Conservation (phyloP, 352 stramenopile species). For the Pythium myriotylum region DNA sequence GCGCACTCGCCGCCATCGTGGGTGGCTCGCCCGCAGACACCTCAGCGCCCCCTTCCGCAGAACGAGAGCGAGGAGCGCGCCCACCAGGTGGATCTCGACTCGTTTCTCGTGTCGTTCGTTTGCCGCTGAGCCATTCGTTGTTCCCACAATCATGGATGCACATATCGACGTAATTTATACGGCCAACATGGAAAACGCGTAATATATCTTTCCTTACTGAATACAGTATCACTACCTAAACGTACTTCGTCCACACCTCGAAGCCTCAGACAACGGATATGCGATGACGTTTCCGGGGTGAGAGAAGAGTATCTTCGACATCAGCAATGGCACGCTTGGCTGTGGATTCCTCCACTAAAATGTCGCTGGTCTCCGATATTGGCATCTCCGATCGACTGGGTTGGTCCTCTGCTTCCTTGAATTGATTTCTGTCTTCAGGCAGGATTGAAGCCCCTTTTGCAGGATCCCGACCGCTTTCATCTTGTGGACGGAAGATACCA, state of each 20-base stretch:
- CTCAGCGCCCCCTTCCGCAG: neutral
- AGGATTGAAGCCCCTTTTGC: no score
- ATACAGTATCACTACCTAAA: neutral
- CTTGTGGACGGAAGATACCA: no score
- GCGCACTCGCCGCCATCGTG: constrained; percentile 1
- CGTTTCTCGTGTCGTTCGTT: constrained; percentile 30
- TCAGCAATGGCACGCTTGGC: neutral
- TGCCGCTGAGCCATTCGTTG: constrained; percentile 9
- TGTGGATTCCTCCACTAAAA: neutral
- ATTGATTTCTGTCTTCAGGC: no score
- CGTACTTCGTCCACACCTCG: no score
- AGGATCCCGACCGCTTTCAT: no score
- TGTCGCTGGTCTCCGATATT: neutral
- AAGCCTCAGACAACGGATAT: constrained; percentile 18
- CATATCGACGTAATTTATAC: constrained; percentile 18
- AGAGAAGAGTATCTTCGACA: constrained; percentile 14
- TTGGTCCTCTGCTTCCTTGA: constrained; percentile 3
- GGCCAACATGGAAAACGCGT: neutral
- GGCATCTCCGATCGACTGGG: neutral
- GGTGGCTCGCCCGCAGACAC: neutral
- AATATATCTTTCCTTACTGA: constrained; percentile 15
- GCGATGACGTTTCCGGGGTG: constrained; percentile 23
- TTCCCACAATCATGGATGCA: neutral
- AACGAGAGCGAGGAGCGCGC: neutral
- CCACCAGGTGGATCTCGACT: constrained; percentile 18